Evolutionary conservation across 441 rosid genomes (phyloP), one percentile per base, ranked within the genome.

Genomic region (Metrosideros polymorpha): DNA sequence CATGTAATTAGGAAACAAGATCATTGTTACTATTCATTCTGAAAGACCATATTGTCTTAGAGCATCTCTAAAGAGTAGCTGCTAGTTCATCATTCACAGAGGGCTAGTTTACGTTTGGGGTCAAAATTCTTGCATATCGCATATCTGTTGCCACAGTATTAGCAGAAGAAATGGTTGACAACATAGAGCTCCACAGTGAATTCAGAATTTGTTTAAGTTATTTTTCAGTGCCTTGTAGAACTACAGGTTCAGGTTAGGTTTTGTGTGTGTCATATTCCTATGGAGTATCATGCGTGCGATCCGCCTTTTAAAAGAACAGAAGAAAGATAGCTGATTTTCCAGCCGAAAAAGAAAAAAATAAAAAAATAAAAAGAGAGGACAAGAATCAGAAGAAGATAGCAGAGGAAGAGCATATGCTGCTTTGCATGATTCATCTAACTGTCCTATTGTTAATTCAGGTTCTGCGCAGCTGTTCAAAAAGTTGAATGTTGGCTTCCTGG

Each of bases 401-500:
- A 6, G 45, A 52, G 29, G 25, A 50, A 83, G 84, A 83, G 45
- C 10, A 51, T 30, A n/a, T 51, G 29, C 39, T 22, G 47, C 55
- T 43, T 51, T 84, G 82, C 53, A 45, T 35, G 35, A 43, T 85
- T 82, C 42, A 61, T 84, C 6, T 85, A 84, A 91, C 85, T 39
- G 77, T 87, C 52, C 77, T 86, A 86, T 87, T 61, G 10, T 86
- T 91, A 87, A 57, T 87, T 84, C 92, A 94, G 97, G 97, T 92
- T 89, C 91, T 56, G 86, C 84, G 8, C 88, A 91, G 88, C 87
- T 94, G 87, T 92, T 94, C 88, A 89, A 91, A 88, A 89, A 87
- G 52, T 86, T 93, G 86, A 91, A 91, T 88, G 87, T 94, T 51
- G 93, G 92, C 43, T 90, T 90, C 90, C 89, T 92, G 91, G 96